A percentile compares a stretch with the other conserved stretches of the same genome.
phyloP scores from a whole-genome alignment of 352 stramenopile genomes.

The Pythium sukuiense region DNA sequence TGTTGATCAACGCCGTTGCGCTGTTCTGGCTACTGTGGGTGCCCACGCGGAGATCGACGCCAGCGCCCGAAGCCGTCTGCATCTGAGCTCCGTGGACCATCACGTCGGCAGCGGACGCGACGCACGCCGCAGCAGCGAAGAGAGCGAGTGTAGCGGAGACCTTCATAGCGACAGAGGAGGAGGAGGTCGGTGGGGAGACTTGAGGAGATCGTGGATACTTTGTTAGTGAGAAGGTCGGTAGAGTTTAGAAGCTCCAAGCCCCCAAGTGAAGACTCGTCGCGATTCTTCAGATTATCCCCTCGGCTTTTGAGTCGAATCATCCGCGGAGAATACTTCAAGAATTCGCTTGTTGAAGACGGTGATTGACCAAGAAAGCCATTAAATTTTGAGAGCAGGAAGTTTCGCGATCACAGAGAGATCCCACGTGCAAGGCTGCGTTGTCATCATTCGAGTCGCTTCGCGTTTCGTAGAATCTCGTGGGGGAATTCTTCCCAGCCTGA shows the following conservation, averaged over 20 bases:
- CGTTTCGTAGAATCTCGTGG: not conserved
- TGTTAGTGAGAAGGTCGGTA: not conserved
- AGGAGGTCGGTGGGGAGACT: not conserved
- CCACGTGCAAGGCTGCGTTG: too few species aligned
- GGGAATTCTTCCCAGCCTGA: not conserved
- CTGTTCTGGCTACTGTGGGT: slow-evolving; percentile 25
- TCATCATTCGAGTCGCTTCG: not conserved
- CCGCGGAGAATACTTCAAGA: too few species aligned
- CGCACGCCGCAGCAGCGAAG: not conserved
- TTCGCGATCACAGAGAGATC: too few species aligned
- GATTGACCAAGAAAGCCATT: too few species aligned
- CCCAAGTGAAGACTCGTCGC: too few species aligned
- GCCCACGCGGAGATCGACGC: slow-evolving; percentile 13
- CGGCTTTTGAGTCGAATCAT: too few species aligned
- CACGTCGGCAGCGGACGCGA: slow-evolving; percentile 2
- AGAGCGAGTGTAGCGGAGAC: not conserved
- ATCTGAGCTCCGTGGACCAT: slow-evolving; percentile 10
- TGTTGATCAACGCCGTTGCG: slow-evolving; percentile 36
- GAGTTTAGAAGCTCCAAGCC: too few species aligned
- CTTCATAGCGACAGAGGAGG: not conserved
- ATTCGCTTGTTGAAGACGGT: too few species aligned
- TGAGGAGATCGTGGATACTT: not conserved
- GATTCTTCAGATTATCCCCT: too few species aligned
- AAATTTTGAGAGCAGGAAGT: too few species aligned
- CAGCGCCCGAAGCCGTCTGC: not conserved